These are phyloP conservation scores for Strobilomyces dryophilus DNA, from an alignment of 768 basidiomycete genomes.

Conservation along the genomic window DNA sequence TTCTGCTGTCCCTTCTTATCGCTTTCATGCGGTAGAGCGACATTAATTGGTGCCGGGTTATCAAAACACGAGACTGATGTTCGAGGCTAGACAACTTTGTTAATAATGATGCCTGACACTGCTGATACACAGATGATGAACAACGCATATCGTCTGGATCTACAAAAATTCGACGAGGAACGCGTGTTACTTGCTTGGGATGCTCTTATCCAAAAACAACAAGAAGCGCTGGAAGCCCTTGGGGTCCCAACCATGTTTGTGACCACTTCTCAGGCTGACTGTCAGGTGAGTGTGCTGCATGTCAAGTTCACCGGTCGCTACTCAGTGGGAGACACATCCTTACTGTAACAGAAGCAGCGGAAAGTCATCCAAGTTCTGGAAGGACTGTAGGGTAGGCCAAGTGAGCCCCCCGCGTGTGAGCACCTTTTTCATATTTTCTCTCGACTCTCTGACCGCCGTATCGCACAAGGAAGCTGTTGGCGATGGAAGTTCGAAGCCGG, in stretches of 20 bases:
- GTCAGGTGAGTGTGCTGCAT: constrained; percentile 46
- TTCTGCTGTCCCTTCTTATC: neutral
- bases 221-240: constrained; percentile 53
- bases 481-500: neutral
- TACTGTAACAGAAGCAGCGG: constrained; percentile 54
- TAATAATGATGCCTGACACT: constrained; percentile 10
- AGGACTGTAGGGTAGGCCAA: constrained; percentile 34
- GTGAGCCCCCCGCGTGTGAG: constrained; percentile 5
- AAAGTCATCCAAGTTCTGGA: constrained; percentile 66
- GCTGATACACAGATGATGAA: constrained; percentile 54
- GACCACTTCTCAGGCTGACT: constrained; percentile 43
- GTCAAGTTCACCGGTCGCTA: neutral
- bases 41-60: constrained; percentile 57
- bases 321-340: neutral
- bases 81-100: constrained; percentile 13
- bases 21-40: constrained; percentile 44
- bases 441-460: neutral
- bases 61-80: constrained; percentile 59
- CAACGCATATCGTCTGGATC: constrained; percentile 58
- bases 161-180: constrained; percentile 65
- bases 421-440: neutral
- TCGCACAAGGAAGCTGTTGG: neutral
- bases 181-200: constrained; percentile 75
- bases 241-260: constrained; percentile 71
- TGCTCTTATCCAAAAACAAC: constrained; percentile 66